Evolutionary conservation across 2,329 filamentous ascomycete genomes (phyloP).

Genomic region (Fusarium annulatum): DNA sequence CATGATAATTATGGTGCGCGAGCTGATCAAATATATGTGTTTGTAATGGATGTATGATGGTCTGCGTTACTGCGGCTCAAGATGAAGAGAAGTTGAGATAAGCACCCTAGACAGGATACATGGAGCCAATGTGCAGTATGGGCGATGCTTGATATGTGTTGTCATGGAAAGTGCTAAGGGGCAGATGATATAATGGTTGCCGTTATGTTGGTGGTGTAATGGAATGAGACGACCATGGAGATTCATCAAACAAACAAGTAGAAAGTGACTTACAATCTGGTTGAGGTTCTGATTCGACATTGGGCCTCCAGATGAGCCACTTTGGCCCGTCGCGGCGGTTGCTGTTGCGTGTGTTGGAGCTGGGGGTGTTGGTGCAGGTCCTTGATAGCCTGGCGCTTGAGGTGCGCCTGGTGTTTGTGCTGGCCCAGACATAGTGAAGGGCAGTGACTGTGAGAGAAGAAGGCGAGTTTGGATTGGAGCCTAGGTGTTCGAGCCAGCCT

Average conservation of each 20-base stretch:
- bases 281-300: constrained; percentile 92
- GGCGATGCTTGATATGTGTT: not conserved
- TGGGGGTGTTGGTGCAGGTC: constrained; percentile 50
- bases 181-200: not conserved
- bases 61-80: not conserved
- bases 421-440: constrained; percentile 50
- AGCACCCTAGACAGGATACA: not conserved
- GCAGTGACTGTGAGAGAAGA: not conserved
- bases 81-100: not conserved
- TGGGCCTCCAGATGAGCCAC: constrained; percentile 50
- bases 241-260: not conserved
- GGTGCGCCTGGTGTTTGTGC: constrained; percentile 46
- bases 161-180: not conserved
- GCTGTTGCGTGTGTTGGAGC: constrained; percentile 42
- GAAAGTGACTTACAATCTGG: constrained; percentile 80
- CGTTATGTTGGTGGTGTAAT: not conserved
- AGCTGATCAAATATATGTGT: not conserved
- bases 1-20: not conserved
- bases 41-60: not conserved
- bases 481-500: not conserved
- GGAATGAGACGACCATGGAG: not conserved
- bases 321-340: constrained; percentile 44
- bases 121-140: not conserved
- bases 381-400: constrained; percentile 46
- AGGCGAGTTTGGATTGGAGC: not conserved